Percentiles rank a stretch among this genome's conserved stretches.
Evolutionary conservation across 108 stramenopile species (phyloP).

Genomic region (Fistulifera pelliculosa): DNA sequence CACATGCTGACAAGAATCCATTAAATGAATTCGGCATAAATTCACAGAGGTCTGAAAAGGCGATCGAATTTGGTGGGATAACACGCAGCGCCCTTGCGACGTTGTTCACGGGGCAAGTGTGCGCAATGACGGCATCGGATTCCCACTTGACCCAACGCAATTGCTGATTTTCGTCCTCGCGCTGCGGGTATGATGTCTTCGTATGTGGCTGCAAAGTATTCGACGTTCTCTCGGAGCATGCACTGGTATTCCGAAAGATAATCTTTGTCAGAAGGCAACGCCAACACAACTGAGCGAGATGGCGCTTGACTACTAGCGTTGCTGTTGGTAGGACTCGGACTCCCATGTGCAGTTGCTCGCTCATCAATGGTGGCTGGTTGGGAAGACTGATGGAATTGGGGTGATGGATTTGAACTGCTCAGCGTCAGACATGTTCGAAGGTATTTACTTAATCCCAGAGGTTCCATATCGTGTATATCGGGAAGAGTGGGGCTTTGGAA

Average conservation of each 20-base stretch:
- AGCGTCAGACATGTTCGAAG: no score
- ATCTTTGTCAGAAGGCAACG: conserved; percentile 28
- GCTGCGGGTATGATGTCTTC: conserved; percentile 22
- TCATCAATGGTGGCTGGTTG: no score
- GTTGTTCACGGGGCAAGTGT: conserved; percentile 40
- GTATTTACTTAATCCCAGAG: no score
- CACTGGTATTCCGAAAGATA: conserved; percentile 28
- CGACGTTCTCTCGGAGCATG: conserved; percentile 39
- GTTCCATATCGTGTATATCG: no score
- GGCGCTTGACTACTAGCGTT: no score
- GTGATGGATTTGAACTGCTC: no score
- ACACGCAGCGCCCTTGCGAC: conserved; percentile 60
- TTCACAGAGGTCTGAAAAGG: conserved; percentile 78
- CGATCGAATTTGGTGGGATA: conserved; percentile 59
- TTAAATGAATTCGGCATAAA: conserved; percentile 40
- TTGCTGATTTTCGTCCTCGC: conserved; percentile 38
- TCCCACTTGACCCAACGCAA: conserved; percentile 58
- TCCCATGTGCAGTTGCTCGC: no score
- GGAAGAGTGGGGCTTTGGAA: no score
- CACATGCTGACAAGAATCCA: conserved; percentile 16
- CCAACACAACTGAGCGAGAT: conserved; percentile 12
- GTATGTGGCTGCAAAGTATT: conserved; percentile 30
- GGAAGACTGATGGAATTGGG: no score
- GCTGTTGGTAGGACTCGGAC: no score
- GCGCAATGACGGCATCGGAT: conserved; percentile 71